phyloP scores from a whole-genome alignment of 2,329 filamentous ascomycete species.

The Talaromyces sp. region DNA sequence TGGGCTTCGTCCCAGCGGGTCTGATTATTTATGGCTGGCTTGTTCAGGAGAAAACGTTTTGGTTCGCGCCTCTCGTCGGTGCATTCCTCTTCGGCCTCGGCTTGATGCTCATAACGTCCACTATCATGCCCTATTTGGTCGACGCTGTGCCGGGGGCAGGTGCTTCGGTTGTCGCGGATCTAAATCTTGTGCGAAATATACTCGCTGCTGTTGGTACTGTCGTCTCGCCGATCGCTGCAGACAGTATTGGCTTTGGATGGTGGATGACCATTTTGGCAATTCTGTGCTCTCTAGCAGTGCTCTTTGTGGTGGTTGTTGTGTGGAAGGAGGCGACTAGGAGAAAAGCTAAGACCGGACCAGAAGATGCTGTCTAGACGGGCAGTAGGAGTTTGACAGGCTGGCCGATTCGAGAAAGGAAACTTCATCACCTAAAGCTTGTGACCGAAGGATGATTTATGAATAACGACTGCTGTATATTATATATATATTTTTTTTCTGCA shows the following conservation, averaged over 20 bases:
- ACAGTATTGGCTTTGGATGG: conserved; percentile 5
- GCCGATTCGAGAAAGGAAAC: too few relatives aligned
- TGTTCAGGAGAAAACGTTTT: background rate
- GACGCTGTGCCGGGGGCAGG: conserved; percentile 13
- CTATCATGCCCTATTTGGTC: conserved; percentile 16
- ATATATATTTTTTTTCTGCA: too few relatives aligned
- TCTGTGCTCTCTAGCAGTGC: background rate
- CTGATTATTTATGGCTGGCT: conserved; percentile 8
- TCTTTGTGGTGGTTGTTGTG: conserved; percentile 1
- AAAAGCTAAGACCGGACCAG: background rate
- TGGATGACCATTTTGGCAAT: conserved; percentile 2
- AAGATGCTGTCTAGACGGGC: too few relatives aligned
- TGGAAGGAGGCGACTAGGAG: background rate
- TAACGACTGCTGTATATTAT: too few relatives aligned
- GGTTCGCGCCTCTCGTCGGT: conserved; percentile 4
- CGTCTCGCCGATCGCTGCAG: background rate
- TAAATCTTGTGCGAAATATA: conserved; percentile 14
- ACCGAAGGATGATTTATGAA: too few relatives aligned
- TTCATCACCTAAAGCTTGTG: too few relatives aligned
- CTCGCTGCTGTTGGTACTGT: conserved; percentile 14
- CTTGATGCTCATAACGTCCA: conserved; percentile 16
- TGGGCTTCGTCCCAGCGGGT: conserved; percentile 1
- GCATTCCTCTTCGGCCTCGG: conserved; percentile 12
- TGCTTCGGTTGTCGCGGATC: conserved; percentile 15
- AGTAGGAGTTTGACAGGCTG: too few relatives aligned